Evolutionary conservation across 768 basidiomycete genomes (phyloP), one percentile per base, ranked within the genome.

Genomic region (Russula earlei): DNA sequence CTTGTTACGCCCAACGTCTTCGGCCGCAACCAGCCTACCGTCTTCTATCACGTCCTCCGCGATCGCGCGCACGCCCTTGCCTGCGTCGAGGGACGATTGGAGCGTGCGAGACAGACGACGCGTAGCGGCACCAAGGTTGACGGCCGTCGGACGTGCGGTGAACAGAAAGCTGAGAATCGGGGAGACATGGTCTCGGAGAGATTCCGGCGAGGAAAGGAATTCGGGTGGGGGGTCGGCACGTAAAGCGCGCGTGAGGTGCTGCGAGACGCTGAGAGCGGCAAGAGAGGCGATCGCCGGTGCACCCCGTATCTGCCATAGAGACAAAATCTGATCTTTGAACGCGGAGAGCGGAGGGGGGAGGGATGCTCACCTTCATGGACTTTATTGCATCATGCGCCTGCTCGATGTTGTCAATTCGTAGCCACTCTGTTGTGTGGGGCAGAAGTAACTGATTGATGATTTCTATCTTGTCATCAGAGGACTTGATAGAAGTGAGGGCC

Each of bases 261-360:
- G 75, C 0, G 87, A 79, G 52, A 95, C 72, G 0, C 87, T 80
- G 14, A 95, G 81, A 1, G 91, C 82, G 6, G 93, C 94, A 12
- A 97, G 81, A 1, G 92, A 91, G 1, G 87, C 94, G 43, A 98
- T 97, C 17, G 94, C 95, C 1, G 94, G 94, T 5, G 94, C 95
- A 5, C 94, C 94, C 46, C 95, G 84, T 62, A 87, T 87, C 82
- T 84, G 59, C 20, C 33, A 38, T 12, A 38, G 36, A n/a, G 42
- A 48, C 36, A 5, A 11, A 3, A 17, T 29, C 19, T 43, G 20
- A 9, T 17, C 6, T n/a, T 36, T 20, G 17, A 11, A 9, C 12
- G 12, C n/a, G n/a, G 52, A 20, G 43, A 5, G 10, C 5, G 33
- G 38, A n/a, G 4, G 22, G 33, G 34, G 7, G n/a, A 40, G 12